Evolutionary conservation across 306 rosid genomes (phyloP), one percentile per base, ranked within the genome.

Genomic region (Ziziphus jujuba): DNA sequence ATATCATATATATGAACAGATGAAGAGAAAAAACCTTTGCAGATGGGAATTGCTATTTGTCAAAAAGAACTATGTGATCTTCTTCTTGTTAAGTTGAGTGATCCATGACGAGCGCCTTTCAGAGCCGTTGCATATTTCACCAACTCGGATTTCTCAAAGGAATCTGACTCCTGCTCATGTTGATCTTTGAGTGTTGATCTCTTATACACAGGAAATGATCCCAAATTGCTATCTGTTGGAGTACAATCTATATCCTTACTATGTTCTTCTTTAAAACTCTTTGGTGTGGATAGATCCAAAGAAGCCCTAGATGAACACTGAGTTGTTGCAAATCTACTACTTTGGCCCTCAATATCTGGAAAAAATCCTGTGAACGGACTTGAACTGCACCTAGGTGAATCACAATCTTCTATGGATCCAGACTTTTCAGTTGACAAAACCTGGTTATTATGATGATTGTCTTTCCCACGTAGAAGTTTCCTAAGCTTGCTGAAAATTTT

Each of bases 121-220:
- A 90, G 67, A 72, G 80, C 96, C 65, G 79, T 90, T 21, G 99
- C 99, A 76, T 90, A 93, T 76, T 93, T 88, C 69, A 70, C 68
- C 76, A 93, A 70, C 79, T 79, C 88, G 45, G 79, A 71, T 45
- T 78, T 86, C 35, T 82, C 86, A 0, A 63, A 14, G 53, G 79
- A 69, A 28, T 82, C 96, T 0, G 75, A 66, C 57, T 73, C 75
- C 57, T 70, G 70, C 34, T 73, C 74, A 19, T 19, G 19, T 0
- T 17, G 67, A 65, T 57, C 61, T 85, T 59, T 85, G 3, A 51
- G 61, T 40, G 83, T 77, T n/a, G 22, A 56, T 65, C 73, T 76
- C 81, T 69, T 85, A 56, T 55, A 53, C 3, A 17, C 48, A 4
- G 14, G 53, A 50, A 63, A 69, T 53, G 75, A 75, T 77, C 87